Evolutionary conservation across 2,329 filamentous ascomycete genomes (phyloP).

Genomic region (Aureobasidium sp.): DNA sequence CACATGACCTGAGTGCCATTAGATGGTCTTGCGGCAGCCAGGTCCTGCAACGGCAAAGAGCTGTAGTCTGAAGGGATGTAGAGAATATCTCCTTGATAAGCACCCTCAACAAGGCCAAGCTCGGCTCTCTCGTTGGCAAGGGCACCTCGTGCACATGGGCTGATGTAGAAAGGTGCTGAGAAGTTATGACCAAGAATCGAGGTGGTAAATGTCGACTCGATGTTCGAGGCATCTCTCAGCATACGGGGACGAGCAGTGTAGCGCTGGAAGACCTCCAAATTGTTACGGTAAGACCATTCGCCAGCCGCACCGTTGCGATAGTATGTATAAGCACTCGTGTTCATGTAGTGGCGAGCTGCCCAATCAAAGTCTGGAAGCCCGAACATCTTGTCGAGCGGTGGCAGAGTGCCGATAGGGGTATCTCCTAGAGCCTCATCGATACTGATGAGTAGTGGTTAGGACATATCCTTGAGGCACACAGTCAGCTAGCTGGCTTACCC

Average conservation of each 20-base stretch:
- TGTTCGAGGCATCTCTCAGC: conserved; percentile 22
- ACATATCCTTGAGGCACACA: too few relatives aligned
- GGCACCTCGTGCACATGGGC: conserved; percentile 87
- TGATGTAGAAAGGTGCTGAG: conserved; percentile 85
- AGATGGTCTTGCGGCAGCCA: conserved; percentile 23
- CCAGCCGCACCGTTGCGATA: conserved; percentile 26
- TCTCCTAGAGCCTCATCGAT: conserved; percentile 25
- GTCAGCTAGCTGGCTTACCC: conserved; percentile 7
- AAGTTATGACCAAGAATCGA: conserved; percentile 84
- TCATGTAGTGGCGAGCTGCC: conserved; percentile 35
- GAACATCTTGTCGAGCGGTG: conserved; percentile 22
- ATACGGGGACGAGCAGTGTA: conserved; percentile 24
- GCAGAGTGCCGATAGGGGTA: conserved; percentile 22
- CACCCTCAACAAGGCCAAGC: conserved; percentile 44
- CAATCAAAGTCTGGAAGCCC: conserved; percentile 25
- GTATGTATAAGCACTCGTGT: conserved; percentile 28
- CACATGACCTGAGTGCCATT: conserved; percentile 39
- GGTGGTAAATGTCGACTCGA: conserved; percentile 40
- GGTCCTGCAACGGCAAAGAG: conserved; percentile 28
- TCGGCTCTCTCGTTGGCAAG: conserved; percentile 71
- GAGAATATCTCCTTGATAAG: conserved; percentile 42
- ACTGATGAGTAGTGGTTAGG: conserved; percentile 9
- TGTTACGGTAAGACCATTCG: conserved; percentile 26
- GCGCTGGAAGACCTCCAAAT: conserved; percentile 25
- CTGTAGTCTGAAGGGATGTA: conserved; percentile 42